phyloP scores from a whole-genome alignment of 495 filamentous ascomycete species.

The Aspergillus hancockii region DNA sequence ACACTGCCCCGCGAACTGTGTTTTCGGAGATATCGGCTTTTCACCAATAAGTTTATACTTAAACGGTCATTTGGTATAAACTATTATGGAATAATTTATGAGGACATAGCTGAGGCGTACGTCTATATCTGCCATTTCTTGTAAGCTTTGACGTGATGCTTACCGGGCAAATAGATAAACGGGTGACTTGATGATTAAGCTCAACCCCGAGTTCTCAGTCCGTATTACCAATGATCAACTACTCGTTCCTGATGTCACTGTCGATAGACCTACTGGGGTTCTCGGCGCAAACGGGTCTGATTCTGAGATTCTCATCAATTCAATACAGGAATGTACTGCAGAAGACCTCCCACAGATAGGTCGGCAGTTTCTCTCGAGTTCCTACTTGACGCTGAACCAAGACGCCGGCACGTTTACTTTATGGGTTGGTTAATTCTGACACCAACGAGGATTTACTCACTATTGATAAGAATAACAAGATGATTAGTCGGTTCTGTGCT shows the following conservation, averaged over 20 bases:
- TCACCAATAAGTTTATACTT: background rate
- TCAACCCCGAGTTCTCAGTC: constrained; percentile 1
- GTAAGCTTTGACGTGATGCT: background rate
- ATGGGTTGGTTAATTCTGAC: constrained; percentile 4
- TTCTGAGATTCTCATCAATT: constrained; percentile 2
- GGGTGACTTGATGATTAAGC: background rate
- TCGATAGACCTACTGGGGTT: background rate
- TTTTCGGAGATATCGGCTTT: background rate
- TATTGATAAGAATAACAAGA: too few relatives aligned
- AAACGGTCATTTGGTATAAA: constrained; percentile 2
- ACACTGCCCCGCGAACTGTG: constrained; percentile 1
- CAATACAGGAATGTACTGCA: background rate
- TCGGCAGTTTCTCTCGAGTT: constrained; percentile 7
- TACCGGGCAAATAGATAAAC: background rate
- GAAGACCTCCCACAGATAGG: constrained; percentile 4
- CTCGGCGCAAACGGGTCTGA: background rate
- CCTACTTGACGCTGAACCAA: constrained; percentile 9
- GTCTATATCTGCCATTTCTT: background rate
- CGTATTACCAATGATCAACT: constrained; percentile 8
- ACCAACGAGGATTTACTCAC: background rate
- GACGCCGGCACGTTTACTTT: constrained; percentile 4
- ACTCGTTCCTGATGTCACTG: background rate
- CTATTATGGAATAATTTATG: constrained; percentile 8
- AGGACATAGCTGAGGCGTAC: background rate
- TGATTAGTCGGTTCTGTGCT: too few relatives aligned